Evolutionary conservation across 2,329 filamentous ascomycete genomes (phyloP).

Genomic region (Fusarium austroafricanum): DNA sequence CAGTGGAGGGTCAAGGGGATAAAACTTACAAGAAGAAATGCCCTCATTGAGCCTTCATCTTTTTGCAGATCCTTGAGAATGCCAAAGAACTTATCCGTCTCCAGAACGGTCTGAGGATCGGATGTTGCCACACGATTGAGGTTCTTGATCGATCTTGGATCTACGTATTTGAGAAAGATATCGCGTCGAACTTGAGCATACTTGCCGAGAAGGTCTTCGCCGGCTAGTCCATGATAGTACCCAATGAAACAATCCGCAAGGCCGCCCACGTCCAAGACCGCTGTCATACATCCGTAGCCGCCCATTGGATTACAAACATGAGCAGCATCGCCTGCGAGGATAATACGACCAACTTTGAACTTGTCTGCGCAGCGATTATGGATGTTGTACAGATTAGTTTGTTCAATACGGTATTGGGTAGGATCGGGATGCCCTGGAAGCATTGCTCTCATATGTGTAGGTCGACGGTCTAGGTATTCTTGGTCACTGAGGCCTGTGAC

Average conservation of each 20-base stretch:
- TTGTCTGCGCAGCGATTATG: constrained; percentile 3
- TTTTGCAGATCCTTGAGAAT: neutral
- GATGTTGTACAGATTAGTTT: constrained; percentile 4
- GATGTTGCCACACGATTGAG: constrained; percentile 6
- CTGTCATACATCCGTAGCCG: constrained; percentile 10
- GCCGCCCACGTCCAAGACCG: constrained; percentile 3
- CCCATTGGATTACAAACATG: constrained; percentile 14
- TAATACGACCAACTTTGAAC: neutral
- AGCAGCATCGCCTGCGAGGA: constrained; percentile 3
- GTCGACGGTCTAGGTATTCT: neutral
- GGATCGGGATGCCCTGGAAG: neutral
- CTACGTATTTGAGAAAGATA: constrained; percentile 5
- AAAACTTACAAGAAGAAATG: neutral
- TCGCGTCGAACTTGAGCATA: neutral
- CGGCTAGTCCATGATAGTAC: neutral
- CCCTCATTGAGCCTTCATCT: neutral
- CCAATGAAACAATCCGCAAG: constrained; percentile 6
- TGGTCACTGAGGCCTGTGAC: constrained; percentile 2
- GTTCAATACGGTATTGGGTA: neutral
- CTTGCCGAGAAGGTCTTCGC: neutral
- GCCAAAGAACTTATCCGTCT: constrained; percentile 3
- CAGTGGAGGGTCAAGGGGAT: no score
- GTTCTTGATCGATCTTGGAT: constrained; percentile 12
- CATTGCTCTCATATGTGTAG: constrained; percentile 9
- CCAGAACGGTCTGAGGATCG: neutral